Percentiles rank a stretch among this genome's conserved stretches.
phyloP scores from a whole-genome alignment of 1,284 basidiomycete species.

The Neonothopanus nambi region DNA sequence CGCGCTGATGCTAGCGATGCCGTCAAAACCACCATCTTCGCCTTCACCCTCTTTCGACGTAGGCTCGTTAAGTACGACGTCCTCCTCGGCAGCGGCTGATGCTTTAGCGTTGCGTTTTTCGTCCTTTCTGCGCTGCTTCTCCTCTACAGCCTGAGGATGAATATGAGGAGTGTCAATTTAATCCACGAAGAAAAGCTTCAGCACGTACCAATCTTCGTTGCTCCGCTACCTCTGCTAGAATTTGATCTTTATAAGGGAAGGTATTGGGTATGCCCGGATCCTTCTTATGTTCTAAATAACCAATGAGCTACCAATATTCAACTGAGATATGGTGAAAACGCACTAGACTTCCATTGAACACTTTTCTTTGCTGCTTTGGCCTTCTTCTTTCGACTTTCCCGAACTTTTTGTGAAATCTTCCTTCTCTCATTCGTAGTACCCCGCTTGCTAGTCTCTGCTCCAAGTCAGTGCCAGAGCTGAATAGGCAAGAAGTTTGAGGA shows the following conservation, averaged over 20 bases:
- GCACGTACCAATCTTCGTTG: constrained; percentile 69
- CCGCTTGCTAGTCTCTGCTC: constrained; percentile 83
- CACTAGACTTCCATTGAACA: constrained; percentile 89
- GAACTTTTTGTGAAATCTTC: constrained; percentile 79
- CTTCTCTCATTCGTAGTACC: constrained; percentile 72
- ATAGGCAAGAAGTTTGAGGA: not conserved
- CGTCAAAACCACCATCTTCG: constrained; percentile 38
- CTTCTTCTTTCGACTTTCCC: constrained; percentile 78
- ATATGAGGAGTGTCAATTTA: constrained; percentile 5
- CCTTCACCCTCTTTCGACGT: constrained; percentile 32
- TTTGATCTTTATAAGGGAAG: constrained; percentile 97
- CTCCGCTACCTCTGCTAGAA: constrained; percentile 88
- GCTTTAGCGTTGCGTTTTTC: constrained; percentile 49
- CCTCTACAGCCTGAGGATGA: constrained; percentile 62
- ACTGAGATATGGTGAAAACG: constrained; percentile 33
- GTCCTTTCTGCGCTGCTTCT: constrained; percentile 64
- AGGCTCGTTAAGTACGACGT: constrained; percentile 27
- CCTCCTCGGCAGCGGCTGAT: constrained; percentile 32
- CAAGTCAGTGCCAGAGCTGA: not conserved
- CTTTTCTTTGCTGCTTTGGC: constrained; percentile 83
- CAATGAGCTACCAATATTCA: constrained; percentile 6
- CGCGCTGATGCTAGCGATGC: constrained; percentile 44
- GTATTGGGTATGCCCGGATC: constrained; percentile 97
- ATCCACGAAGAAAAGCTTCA: constrained; percentile 1
- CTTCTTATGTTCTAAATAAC: constrained; percentile 61